These are phyloP conservation scores for Monosporascus sp. DNA, from an alignment of 2,329 filamentous ascomycete species.

Conservation along the genomic window DNA sequence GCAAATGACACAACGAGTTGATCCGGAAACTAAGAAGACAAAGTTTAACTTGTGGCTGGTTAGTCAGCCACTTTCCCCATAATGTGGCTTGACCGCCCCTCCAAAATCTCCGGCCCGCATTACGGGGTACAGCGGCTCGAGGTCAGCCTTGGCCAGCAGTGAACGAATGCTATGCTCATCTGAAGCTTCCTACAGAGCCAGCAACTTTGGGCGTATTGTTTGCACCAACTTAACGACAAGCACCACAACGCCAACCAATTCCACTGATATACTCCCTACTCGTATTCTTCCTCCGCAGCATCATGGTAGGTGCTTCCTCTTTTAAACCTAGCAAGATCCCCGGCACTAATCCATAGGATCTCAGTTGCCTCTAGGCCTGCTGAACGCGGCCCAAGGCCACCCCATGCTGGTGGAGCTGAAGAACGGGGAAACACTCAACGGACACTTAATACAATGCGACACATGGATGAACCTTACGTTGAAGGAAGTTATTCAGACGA, in stretches of 20 bases:
- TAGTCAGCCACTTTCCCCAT: background rate
- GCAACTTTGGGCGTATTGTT: background rate
- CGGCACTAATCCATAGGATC: slow-evolving; percentile 9
- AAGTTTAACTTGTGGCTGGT: background rate
- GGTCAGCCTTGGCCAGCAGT: too few relatives aligned
- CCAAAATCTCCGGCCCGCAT: background rate
- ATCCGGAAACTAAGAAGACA: background rate
- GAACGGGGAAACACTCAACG: slow-evolving; percentile 79
- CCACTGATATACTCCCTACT: slow-evolving; percentile 1
- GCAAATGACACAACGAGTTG: too few relatives aligned
- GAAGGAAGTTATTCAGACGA: slow-evolving; percentile 96
- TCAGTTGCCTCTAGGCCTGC: slow-evolving; percentile 70
- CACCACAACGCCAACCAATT: background rate
- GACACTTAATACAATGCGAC: slow-evolving; percentile 92
- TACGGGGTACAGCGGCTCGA: too few relatives aligned
- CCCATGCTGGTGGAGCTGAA: slow-evolving; percentile 63
- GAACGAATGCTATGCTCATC: background rate
- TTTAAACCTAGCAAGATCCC: background rate
- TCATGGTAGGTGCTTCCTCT: background rate
- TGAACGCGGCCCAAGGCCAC: slow-evolving; percentile 94
- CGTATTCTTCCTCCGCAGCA: background rate
- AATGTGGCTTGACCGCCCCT: background rate
- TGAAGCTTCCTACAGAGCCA: background rate
- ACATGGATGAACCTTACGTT: slow-evolving; percentile 99
- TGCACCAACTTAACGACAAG: background rate